Percentiles rank a stretch among this genome's conserved stretches.
Conservation (phyloP, 805 yeast genomes). For the Lipomyces mesembrius region DNA sequence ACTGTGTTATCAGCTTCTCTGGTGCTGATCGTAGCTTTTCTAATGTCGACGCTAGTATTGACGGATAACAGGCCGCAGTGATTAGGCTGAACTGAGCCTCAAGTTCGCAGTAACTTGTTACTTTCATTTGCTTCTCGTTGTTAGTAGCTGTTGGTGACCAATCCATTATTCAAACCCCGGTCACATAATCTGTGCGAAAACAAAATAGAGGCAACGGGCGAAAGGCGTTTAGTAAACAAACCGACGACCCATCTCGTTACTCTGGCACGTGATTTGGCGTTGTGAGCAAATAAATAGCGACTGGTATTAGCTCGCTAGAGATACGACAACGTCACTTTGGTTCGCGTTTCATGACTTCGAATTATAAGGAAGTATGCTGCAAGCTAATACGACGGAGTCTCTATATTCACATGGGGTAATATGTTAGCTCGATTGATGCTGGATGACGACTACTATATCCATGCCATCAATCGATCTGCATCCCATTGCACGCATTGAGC, state of each 20-base stretch:
- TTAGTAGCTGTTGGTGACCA: not conserved
- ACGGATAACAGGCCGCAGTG: not conserved
- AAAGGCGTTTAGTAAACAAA: not conserved
- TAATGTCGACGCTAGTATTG: not conserved
- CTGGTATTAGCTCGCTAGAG: too few relatives aligned
- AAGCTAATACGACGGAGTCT: too few relatives aligned
- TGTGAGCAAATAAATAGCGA: too few relatives aligned
- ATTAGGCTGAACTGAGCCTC: conserved; percentile 2
- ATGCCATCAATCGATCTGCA: too few relatives aligned
- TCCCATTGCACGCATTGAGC: too few relatives aligned
- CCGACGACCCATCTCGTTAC: not conserved
- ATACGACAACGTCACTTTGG: too few relatives aligned
- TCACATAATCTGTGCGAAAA: not conserved
- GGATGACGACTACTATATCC: too few relatives aligned
- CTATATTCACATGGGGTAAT: too few relatives aligned
- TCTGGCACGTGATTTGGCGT: too few relatives aligned
- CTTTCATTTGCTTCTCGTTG: not conserved
- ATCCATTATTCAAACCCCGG: not conserved
- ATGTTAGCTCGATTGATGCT: too few relatives aligned
- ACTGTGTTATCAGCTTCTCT: not conserved
- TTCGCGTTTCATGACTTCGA: too few relatives aligned
- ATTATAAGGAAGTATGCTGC: too few relatives aligned
- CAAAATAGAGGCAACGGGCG: not conserved
- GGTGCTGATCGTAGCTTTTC: not conserved
- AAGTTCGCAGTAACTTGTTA: not conserved